Evolutionary conservation across 2,329 filamentous ascomycete species (phyloP).

Genomic region (Ascomycota sp.): DNA sequence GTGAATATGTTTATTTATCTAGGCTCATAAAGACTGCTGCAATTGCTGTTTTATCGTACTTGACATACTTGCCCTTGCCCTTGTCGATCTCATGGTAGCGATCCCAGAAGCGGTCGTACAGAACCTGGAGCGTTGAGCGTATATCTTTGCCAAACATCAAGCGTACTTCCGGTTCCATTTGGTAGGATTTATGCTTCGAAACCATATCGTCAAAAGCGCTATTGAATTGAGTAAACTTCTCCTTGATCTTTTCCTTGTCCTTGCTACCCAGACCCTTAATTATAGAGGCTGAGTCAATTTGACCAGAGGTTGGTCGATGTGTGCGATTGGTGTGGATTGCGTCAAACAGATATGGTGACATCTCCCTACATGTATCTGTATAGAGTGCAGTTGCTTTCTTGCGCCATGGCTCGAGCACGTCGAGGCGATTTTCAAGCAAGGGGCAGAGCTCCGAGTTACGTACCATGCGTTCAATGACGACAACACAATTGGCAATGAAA

Average conservation of each 20-base stretch:
- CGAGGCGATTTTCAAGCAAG: constrained; percentile 44
- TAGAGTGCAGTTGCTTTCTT: constrained; percentile 71
- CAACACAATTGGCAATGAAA: constrained; percentile 73
- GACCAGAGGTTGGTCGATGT: constrained; percentile 48
- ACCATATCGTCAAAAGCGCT: constrained; percentile 74
- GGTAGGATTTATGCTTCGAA: constrained; percentile 54
- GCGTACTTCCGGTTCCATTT: constrained; percentile 80
- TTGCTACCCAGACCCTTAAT: constrained; percentile 68
- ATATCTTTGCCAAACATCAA: constrained; percentile 62
- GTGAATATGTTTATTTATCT: too few species aligned
- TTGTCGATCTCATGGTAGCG: constrained; percentile 94
- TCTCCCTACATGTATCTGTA: constrained; percentile 69
- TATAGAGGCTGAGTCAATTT: constrained; percentile 62
- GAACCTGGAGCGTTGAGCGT: constrained; percentile 73
- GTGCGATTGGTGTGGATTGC: constrained; percentile 72
- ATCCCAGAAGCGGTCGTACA: constrained; percentile 92
- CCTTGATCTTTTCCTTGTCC: constrained; percentile 88
- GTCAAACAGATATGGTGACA: constrained; percentile 66
- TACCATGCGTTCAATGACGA: constrained; percentile 67
- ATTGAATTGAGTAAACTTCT: constrained; percentile 88
- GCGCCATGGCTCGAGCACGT: constrained; percentile 57
- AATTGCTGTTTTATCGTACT: constrained; percentile 76
- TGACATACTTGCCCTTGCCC: constrained; percentile 93
- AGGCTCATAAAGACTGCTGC: constrained; percentile 38
- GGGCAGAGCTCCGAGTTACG: constrained; percentile 54